Conservation (phyloP, 1,284 basidiomycete species). For the Ceratobasidium sp. region DNA sequence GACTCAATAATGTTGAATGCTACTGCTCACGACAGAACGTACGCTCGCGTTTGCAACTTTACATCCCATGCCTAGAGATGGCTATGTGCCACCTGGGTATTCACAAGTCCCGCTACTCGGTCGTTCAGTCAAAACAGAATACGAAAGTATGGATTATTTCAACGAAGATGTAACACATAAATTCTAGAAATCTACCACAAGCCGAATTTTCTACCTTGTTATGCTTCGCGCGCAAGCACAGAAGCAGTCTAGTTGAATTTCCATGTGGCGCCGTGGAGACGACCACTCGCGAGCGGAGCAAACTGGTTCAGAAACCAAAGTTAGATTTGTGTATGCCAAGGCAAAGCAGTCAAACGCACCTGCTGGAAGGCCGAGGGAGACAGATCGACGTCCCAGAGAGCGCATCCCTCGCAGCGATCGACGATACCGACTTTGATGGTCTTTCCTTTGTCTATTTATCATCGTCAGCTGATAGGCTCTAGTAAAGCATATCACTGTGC, state of each 20-base stretch:
- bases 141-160: too few species aligned
- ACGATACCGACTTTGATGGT: conserved; percentile 4
- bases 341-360: not conserved
- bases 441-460: not conserved
- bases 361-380: not conserved
- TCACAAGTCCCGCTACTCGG: too few species aligned
- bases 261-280: conserved; percentile 15
- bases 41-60: too few species aligned
- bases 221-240: too few species aligned
- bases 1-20: too few species aligned
- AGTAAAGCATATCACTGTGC: not conserved
- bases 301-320: not conserved
- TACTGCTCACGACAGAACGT: too few species aligned
- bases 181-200: too few species aligned
- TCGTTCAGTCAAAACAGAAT: too few species aligned
- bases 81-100: too few species aligned
- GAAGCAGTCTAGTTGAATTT: conserved; percentile 22
- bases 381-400: not conserved
- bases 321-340: not conserved
- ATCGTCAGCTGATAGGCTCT: not conserved
- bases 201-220: too few species aligned
- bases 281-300: conserved; percentile 21
- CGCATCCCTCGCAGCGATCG: conserved; percentile 23
- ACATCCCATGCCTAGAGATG: too few species aligned
- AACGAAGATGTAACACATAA: too few species aligned